Base-by-base conservation (phyloP, 2,329 filamentous ascomycete genomes). In the Phoma sp. region DNA sequence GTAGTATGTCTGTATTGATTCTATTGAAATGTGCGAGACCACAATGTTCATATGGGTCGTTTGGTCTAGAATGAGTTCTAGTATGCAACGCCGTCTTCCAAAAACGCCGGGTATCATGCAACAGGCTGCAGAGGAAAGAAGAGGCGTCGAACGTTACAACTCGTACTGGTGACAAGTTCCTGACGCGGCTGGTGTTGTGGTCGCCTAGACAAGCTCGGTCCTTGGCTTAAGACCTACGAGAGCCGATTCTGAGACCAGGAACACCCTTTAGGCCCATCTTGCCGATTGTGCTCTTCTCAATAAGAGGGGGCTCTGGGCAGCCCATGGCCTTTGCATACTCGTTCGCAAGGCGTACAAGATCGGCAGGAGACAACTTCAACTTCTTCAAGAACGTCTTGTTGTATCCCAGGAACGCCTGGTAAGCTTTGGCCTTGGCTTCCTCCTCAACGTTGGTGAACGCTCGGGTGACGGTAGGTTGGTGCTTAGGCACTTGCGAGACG, bases 191-290 rank as follows among this genome's bases (percentile, higher is more conserved):
- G 6, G 21, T 35, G n/a, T 15, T 41, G 15, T 43, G 31, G 37
- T 51, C 46, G 46, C 46, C 52, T 37, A 55, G 15, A 46, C 52
- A 47, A 24, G 38, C 37, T 55, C 46, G 43, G 15, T 47, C 25
- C 25, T 25, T 43, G 41, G 41, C 52, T 51, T 43, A 55, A 33
- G 40, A 29, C 49, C 59, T 63, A 29, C 63, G 62, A 19, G 64
- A 64, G 19, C 71, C 73, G 40, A 74, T 67, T 27, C 62, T 68
- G 37, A 81, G 64, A 12, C 79, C 79, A 13, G 64, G 67, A 4
- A 79, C 76, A 37, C 79, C 78, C 63, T 77, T 80, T 57, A 81
- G 53, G 4, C 79, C 78, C 79, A 81, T 80, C 70, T 80, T 81
- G 38, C 78, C 76, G 3, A 81, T 71, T 0, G 75, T 71, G 50